phyloP scores from a whole-genome alignment of 345 rosid species.

The Dipteronia sinensis region DNA sequence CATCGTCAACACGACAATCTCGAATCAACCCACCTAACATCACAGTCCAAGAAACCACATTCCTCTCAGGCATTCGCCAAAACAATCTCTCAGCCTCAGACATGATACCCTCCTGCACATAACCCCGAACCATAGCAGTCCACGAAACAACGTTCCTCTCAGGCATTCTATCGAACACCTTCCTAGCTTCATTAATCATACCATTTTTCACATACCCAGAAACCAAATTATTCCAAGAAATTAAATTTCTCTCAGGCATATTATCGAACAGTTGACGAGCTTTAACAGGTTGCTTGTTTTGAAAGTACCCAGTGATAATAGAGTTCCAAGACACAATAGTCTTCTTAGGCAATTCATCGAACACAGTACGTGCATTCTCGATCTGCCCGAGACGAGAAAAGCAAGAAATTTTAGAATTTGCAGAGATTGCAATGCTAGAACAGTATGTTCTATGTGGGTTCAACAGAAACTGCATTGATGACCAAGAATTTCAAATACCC shows the following conservation, averaged over 20 bases:
- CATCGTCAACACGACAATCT: slow-evolving; percentile 61
- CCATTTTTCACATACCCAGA: slow-evolving; percentile 67
- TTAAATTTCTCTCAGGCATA: slow-evolving; percentile 67
- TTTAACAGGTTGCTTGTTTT: slow-evolving; percentile 53
- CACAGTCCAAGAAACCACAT: slow-evolving; percentile 82
- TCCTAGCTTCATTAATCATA: slow-evolving; percentile 55
- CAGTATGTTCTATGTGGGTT: slow-evolving; percentile 34
- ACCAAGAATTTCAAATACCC: not conserved
- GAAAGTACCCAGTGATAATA: slow-evolving; percentile 52
- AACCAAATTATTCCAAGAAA: slow-evolving; percentile 76
- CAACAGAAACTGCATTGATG: slow-evolving; percentile 40
- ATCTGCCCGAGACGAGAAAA: slow-evolving; percentile 57
- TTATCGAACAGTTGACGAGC: slow-evolving; percentile 55
- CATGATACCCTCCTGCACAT: slow-evolving; percentile 59
- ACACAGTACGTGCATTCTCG: slow-evolving; percentile 51
- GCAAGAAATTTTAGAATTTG: slow-evolving; percentile 48
- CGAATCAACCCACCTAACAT: slow-evolving; percentile 75
- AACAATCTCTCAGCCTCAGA: slow-evolving; percentile 61
- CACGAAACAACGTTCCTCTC: slow-evolving; percentile 71
- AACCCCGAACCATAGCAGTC: slow-evolving; percentile 77
- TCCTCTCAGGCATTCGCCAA: slow-evolving; percentile 76
- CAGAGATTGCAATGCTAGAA: slow-evolving; percentile 23
- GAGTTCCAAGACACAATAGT: slow-evolving; percentile 66
- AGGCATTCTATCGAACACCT: slow-evolving; percentile 66
- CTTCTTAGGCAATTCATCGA: slow-evolving; percentile 55